phyloP scores from a whole-genome alignment of 495 filamentous ascomycete genomes.

The Xylaria palmicola region DNA sequence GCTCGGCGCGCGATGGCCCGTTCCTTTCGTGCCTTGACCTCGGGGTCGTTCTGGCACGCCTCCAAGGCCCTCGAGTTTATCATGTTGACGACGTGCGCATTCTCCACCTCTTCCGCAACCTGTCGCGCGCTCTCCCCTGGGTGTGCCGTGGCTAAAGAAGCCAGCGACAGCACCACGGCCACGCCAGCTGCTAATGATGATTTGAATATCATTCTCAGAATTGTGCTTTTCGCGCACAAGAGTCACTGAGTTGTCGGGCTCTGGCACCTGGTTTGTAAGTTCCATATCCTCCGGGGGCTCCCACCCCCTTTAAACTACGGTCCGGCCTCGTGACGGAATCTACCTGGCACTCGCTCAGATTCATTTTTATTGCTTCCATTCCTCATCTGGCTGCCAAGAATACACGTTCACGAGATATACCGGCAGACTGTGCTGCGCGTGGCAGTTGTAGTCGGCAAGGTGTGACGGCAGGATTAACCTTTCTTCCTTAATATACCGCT shows the following conservation, averaged over 20 bases:
- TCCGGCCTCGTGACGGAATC: neutral
- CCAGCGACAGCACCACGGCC: slow-evolving; percentile 22
- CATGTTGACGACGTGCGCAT: slow-evolving; percentile 26
- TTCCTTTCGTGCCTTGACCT: slow-evolving; percentile 29
- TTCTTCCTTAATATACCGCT: neutral
- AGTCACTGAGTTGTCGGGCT: neutral
- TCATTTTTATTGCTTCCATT: slow-evolving; percentile 2
- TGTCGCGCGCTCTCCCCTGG: slow-evolving; percentile 29
- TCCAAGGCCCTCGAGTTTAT: slow-evolving; percentile 30
- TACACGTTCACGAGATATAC: slow-evolving; percentile 10
- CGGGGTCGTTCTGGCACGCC: slow-evolving; percentile 26
- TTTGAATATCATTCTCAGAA: slow-evolving; percentile 24
- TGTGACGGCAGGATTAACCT: slow-evolving; percentile 17
- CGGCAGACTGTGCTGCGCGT: slow-evolving; percentile 9
- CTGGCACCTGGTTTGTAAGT: neutral
- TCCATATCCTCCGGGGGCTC: neutral
- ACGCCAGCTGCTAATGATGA: slow-evolving; percentile 21
- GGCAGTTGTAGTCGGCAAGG: slow-evolving; percentile 23
- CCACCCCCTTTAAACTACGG: slow-evolving; percentile 3
- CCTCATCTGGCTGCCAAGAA: slow-evolving; percentile 12
- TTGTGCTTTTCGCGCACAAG: neutral
- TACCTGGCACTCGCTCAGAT: neutral
- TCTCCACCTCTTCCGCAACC: slow-evolving; percentile 24
- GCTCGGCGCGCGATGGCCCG: slow-evolving; percentile 31
- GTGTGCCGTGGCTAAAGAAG: slow-evolving; percentile 22